A percentile compares a stretch with the other conserved stretches of the same genome.
These are phyloP conservation scores for Microcyclosporella mali DNA, from an alignment of 2,329 filamentous ascomycete species.

Conservation along the genomic window DNA sequence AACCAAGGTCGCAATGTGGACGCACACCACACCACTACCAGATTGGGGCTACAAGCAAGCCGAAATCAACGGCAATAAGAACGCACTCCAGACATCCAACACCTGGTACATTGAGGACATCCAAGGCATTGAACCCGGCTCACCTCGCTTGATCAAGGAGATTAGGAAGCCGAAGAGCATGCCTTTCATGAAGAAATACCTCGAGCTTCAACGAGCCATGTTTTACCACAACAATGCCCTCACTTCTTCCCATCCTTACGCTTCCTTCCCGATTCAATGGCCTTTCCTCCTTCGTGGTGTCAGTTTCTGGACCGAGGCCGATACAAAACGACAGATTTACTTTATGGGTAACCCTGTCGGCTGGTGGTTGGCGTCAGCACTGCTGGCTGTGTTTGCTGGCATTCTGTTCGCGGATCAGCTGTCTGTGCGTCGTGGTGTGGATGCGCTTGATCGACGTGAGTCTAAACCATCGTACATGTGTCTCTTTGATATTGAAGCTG, in stretches of 20 bases:
- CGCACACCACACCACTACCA: constrained; percentile 86
- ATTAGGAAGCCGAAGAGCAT: constrained; percentile 73
- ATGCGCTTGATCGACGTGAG: constrained; percentile 89
- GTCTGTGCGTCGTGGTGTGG: constrained; percentile 83
- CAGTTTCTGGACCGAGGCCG: constrained; percentile 98
- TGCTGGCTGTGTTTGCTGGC: constrained; percentile 87
- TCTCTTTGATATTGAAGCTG: constrained; percentile 1
- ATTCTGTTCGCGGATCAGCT: constrained; percentile 90
- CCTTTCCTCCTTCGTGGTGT: constrained; percentile 95
- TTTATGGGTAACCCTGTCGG: constrained; percentile 95
- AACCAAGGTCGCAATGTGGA: constrained; percentile 99
- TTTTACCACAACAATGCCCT: constrained; percentile 99
- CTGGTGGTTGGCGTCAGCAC: constrained; percentile 92
- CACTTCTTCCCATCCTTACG: constrained; percentile 93
- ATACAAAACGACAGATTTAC: constrained; percentile 94
- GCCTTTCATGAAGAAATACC: constrained; percentile 88
- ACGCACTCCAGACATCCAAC: constrained; percentile 80
- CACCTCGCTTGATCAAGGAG: constrained; percentile 67
- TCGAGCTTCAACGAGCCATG: constrained; percentile 95
- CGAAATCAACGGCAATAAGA: constrained; percentile 99
- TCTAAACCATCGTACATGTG: constrained; percentile 25
- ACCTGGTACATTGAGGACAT: constrained; percentile 93
- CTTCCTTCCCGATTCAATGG: constrained; percentile 93
- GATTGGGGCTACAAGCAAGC: constrained; percentile 97
- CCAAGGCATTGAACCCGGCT: constrained; percentile 66